phyloP scores from a whole-genome alignment of 2,329 filamentous ascomycete genomes.

The Pseudocercospora cruenta region DNA sequence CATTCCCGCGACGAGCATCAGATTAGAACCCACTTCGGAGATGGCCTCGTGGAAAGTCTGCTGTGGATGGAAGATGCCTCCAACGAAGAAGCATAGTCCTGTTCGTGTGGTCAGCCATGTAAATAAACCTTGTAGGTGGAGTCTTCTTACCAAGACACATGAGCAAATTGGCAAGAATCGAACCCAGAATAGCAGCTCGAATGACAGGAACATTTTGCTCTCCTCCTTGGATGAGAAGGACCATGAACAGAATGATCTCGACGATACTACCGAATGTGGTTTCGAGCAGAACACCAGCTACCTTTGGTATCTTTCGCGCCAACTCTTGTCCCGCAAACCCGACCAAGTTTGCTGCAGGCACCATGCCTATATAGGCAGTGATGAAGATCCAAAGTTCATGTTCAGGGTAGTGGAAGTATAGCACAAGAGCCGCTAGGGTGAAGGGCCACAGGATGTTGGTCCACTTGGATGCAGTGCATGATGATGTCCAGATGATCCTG shows the following conservation, averaged over 20 bases:
- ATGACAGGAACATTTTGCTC: conserved; percentile 59
- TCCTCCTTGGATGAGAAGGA: conserved; percentile 58
- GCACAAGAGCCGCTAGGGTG: conserved; percentile 51
- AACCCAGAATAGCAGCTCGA: conserved; percentile 79
- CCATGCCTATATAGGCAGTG: conserved; percentile 54
- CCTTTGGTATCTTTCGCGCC: conserved; percentile 74
- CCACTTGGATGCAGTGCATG: conserved; percentile 50
- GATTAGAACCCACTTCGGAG: conserved; percentile 76
- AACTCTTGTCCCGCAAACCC: conserved; percentile 71
- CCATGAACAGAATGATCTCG: conserved; percentile 80
- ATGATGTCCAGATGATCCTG: conserved; percentile 48
- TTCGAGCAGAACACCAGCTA: conserved; percentile 63
- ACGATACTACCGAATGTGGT: conserved; percentile 69
- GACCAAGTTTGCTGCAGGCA: conserved; percentile 55
- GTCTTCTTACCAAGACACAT: conserved; percentile 67
- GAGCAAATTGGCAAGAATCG: conserved; percentile 78
- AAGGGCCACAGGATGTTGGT: conserved; percentile 57
- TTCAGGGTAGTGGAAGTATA: conserved; percentile 46
- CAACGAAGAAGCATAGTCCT: conserved; percentile 73
- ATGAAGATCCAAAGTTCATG: conserved; percentile 51
- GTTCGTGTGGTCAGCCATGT: conserved; percentile 5
- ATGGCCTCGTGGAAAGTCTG: conserved; percentile 75
- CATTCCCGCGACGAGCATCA: conserved; percentile 73
- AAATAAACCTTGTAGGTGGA: neutral
- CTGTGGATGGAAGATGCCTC: conserved; percentile 69